Evolutionary conservation across 495 filamentous ascomycete species (phyloP).

Genomic region (Podospora comata): DNA sequence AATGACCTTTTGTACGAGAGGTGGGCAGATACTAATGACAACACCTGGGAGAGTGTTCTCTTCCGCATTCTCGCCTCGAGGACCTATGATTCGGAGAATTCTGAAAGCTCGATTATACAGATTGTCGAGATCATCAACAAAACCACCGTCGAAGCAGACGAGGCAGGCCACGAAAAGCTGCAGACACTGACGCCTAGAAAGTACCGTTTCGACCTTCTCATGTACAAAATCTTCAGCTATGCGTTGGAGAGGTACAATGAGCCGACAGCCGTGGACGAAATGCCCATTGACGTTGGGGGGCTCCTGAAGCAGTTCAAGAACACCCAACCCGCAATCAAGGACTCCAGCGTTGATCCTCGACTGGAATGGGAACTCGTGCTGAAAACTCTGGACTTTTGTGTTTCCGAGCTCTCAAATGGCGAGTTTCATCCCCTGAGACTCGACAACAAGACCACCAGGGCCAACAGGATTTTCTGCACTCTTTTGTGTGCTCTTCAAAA

Average conservation of each 20-base stretch:
- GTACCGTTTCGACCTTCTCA: constrained; percentile 16
- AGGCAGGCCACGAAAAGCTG: background rate
- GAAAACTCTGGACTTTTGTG: constrained; percentile 20
- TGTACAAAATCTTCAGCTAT: constrained; percentile 16
- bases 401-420: background rate
- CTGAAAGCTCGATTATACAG: background rate
- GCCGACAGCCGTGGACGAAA: background rate
- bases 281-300: background rate
- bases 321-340: constrained; percentile 15
- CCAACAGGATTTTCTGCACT: constrained; percentile 19
- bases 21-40: background rate
- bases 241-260: constrained; percentile 21
- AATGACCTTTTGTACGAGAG: background rate
- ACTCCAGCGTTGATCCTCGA: background rate
- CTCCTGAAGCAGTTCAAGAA: constrained; percentile 16
- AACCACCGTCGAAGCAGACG: background rate
- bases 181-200: constrained; percentile 4
- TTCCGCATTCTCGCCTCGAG: constrained; percentile 11
- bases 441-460: background rate
- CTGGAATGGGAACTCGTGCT: constrained; percentile 3
- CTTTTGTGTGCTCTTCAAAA: constrained; percentile 19
- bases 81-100: constrained; percentile 13
- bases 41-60: background rate
- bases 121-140: constrained; percentile 8
- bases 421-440: background rate